Conservation (phyloP, 1,284 basidiomycete species). For the Moesziomyces parantarcticus region DNA sequence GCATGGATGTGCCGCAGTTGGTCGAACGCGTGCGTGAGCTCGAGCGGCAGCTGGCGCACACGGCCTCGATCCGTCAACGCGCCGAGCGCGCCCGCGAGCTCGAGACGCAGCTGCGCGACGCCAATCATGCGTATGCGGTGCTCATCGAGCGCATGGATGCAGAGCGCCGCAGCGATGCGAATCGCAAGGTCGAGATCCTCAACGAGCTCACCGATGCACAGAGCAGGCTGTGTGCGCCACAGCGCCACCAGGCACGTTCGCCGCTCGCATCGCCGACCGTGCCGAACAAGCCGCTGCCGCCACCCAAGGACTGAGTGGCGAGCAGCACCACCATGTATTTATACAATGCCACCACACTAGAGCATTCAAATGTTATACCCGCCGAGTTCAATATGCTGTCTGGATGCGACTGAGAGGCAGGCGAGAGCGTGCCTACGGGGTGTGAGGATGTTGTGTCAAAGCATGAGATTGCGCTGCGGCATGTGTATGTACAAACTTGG, state of each 20-base stretch:
- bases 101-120: slow-evolving; percentile 37
- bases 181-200: slow-evolving; percentile 48
- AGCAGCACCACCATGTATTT: too few relatives aligned
- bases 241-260: slow-evolving; percentile 8
- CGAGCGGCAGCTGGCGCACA: slow-evolving; percentile 41
- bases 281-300: too few relatives aligned
- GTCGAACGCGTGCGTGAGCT: slow-evolving; percentile 45
- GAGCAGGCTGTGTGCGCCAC: slow-evolving; percentile 25
- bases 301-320: too few relatives aligned
- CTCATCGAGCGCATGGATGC: slow-evolving; percentile 35
- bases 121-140: slow-evolving; percentile 30
- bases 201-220: slow-evolving; percentile 51
- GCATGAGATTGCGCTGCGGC: too few relatives aligned
- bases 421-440: too few relatives aligned
- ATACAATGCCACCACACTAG: too few relatives aligned
- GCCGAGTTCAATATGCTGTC: too few relatives aligned
- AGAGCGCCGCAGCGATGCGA: slow-evolving; percentile 25
- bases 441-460: too few relatives aligned
- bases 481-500: too few relatives aligned
- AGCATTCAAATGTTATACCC: too few relatives aligned
- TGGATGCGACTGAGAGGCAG: too few relatives aligned
- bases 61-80: slow-evolving; percentile 26
- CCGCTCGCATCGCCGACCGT: too few relatives aligned
- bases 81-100: slow-evolving; percentile 40
- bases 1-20: slow-evolving; percentile 52